Conservation (phyloP, 2,329 filamentous ascomycete species). For the Chaetomium sp. region DNA sequence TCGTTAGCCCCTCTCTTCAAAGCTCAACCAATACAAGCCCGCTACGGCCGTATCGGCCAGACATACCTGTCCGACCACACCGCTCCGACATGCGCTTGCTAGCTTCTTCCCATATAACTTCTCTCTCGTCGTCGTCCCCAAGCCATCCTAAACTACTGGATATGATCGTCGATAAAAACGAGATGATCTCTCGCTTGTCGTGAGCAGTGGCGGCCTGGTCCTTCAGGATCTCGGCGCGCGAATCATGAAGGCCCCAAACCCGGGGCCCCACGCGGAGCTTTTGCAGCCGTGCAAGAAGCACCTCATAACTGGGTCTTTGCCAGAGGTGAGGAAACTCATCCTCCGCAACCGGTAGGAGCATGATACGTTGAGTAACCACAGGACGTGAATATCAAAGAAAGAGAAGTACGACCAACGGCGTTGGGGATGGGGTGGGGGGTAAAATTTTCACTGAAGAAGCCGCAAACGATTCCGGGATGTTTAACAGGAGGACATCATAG, state of each 20-base stretch:
- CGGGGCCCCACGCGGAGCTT: slow-evolving; percentile 60
- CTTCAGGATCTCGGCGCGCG: slow-evolving; percentile 36
- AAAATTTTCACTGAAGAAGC: background rate
- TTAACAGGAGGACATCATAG: too few species aligned
- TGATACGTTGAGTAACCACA: slow-evolving; percentile 17
- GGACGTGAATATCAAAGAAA: background rate
- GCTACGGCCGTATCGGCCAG: background rate
- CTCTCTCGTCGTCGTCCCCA: slow-evolving; percentile 56
- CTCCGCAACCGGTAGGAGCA: slow-evolving; percentile 30
- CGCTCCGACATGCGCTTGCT: slow-evolving; percentile 76
- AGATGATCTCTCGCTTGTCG: slow-evolving; percentile 47
- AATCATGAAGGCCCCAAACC: slow-evolving; percentile 53
- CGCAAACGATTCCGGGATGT: too few species aligned
- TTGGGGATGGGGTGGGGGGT: background rate
- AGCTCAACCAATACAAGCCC: background rate
- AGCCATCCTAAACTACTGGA: slow-evolving; percentile 64
- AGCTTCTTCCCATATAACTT: slow-evolving; percentile 70
- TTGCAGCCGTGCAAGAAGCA: slow-evolving; percentile 59
- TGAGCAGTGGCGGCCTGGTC: slow-evolving; percentile 28
- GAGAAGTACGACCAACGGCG: background rate
- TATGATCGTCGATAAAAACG: slow-evolving; percentile 65
- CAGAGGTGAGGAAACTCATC: slow-evolving; percentile 83
- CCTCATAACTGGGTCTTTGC: slow-evolving; percentile 60
- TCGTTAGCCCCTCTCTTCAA: background rate
- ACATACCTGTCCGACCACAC: slow-evolving; percentile 65